A percentile compares a stretch with the other conserved stretches of the same genome.
Conservation (phyloP, 345 rosid species). For the Eutrema yunnanense region DNA sequence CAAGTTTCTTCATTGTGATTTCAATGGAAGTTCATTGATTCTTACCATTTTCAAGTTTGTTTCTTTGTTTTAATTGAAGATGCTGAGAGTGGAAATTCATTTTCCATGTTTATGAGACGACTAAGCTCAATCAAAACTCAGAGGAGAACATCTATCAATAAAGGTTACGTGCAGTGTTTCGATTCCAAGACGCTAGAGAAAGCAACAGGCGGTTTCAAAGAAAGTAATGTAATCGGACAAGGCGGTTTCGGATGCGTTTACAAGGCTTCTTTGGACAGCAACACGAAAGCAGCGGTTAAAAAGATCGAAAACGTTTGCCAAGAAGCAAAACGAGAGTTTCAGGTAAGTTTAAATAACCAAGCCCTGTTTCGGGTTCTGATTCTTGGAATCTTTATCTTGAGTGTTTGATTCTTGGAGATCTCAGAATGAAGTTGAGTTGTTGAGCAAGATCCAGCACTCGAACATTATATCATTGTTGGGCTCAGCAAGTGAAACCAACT, state of each 20-base stretch:
- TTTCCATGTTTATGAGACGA: slow-evolving; percentile 13
- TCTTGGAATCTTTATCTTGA: neutral
- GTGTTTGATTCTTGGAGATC: neutral
- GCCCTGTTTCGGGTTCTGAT: neutral
- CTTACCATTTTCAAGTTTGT: too few species aligned
- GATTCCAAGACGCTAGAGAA: slow-evolving; percentile 68
- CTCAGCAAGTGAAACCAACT: slow-evolving; percentile 42
- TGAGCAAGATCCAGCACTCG: slow-evolving; percentile 66
- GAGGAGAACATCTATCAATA: slow-evolving; percentile 9
- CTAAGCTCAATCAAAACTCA: slow-evolving; percentile 15
- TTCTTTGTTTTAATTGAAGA: slow-evolving; percentile 15
- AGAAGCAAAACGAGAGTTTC: slow-evolving; percentile 68
- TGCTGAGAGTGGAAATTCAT: slow-evolving; percentile 39
- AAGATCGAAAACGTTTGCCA: slow-evolving; percentile 57
- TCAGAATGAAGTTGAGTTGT: slow-evolving; percentile 81
- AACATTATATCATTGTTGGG: slow-evolving; percentile 74
- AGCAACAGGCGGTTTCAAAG: slow-evolving; percentile 61
- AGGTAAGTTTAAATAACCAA: slow-evolving; percentile 36
- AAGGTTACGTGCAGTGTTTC: slow-evolving; percentile 34
- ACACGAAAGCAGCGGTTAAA: slow-evolving; percentile 58
- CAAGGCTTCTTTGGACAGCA: slow-evolving; percentile 55
- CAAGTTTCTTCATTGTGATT: too few species aligned
- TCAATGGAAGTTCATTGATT: too few species aligned
- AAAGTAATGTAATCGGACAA: slow-evolving; percentile 54
- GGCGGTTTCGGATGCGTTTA: slow-evolving; percentile 94